Conservation (phyloP, 768 basidiomycete species). For the Lenzites betulinus region DNA sequence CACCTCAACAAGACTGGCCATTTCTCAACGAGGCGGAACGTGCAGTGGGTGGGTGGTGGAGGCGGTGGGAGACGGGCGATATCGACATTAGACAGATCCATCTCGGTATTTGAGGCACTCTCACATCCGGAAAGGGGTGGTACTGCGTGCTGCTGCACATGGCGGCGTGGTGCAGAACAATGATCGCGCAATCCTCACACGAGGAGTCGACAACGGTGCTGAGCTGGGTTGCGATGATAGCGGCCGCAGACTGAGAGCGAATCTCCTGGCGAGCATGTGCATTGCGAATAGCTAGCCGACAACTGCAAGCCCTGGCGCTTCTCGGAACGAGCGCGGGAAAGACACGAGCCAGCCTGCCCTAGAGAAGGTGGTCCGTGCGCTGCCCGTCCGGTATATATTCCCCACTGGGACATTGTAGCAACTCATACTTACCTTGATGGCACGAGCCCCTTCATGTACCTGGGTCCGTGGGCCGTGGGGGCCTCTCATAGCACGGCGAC, state of each 20-base stretch:
- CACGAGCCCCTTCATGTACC: constrained; percentile 39
- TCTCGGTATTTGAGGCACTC: constrained; percentile 17
- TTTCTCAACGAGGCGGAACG: constrained; percentile 7
- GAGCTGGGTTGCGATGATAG: not conserved
- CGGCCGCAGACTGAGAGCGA: constrained; percentile 6
- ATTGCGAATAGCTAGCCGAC: not conserved
- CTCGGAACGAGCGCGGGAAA: not conserved
- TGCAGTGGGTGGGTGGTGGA: not conserved
- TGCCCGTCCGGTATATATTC: constrained; percentile 21
- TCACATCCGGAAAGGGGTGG: constrained; percentile 17
- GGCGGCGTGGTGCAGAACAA: constrained; percentile 7
- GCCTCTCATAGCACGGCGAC: constrained; percentile 55
- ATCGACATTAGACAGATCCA: not conserved
- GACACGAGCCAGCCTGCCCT: constrained; percentile 20
- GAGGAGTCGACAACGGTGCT: not conserved
- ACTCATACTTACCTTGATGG: constrained; percentile 40
- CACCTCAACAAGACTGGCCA: constrained; percentile 43
- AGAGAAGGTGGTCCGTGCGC: constrained; percentile 34
- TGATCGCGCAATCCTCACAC: constrained; percentile 14
- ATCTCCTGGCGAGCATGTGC: constrained; percentile 10
- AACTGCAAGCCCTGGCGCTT: not conserved
- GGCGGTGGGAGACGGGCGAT: not conserved
- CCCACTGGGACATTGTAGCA: constrained; percentile 9
- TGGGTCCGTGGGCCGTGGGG: constrained; percentile 39
- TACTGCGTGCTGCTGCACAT: constrained; percentile 10